Conservation (phyloP, 2,329 filamentous ascomycete species). For the Ramularia endophylla region DNA sequence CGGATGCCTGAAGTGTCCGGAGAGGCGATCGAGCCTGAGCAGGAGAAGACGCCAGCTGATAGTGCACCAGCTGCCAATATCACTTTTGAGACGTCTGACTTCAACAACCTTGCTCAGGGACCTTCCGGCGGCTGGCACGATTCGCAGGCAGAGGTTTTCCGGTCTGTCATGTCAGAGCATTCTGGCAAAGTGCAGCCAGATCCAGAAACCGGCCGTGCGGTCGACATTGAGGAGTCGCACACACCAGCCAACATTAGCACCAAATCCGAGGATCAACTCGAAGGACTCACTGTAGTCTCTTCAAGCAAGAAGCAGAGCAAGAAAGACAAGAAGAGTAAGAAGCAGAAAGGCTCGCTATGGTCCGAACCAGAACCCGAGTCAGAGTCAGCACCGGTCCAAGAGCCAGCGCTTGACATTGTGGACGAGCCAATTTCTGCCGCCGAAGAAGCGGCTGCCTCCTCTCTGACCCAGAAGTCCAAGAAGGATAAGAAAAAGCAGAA, state of each 20-base stretch:
- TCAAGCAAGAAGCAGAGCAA: conserved; percentile 25
- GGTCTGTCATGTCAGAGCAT: conserved; percentile 13
- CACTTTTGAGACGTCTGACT: conserved; percentile 14
- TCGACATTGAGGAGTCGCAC: neutral
- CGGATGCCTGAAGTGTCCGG: neutral
- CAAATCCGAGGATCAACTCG: no score
- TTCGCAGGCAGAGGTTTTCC: conserved; percentile 17
- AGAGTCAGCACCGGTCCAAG: neutral
- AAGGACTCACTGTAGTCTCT: no score
- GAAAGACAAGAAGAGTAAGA: conserved; percentile 18
- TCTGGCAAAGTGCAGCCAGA: no score
- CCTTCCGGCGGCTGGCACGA: conserved; percentile 11
- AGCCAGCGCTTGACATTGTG: conserved; percentile 7
- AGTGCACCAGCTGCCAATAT: conserved; percentile 2
- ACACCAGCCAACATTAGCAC: no score
- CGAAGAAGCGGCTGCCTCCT: neutral
- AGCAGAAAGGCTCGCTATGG: conserved; percentile 6
- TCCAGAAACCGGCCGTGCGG: no score
- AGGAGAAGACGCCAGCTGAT: neutral
- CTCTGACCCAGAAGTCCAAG: conserved; percentile 30
- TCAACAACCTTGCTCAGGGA: conserved; percentile 12
- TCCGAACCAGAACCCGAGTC: conserved; percentile 7
- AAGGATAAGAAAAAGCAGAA: conserved; percentile 37
- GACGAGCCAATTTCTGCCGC: no score
- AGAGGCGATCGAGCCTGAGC: neutral